phyloP scores from a whole-genome alignment of 768 basidiomycete species.

The Termitomyces sp. region DNA sequence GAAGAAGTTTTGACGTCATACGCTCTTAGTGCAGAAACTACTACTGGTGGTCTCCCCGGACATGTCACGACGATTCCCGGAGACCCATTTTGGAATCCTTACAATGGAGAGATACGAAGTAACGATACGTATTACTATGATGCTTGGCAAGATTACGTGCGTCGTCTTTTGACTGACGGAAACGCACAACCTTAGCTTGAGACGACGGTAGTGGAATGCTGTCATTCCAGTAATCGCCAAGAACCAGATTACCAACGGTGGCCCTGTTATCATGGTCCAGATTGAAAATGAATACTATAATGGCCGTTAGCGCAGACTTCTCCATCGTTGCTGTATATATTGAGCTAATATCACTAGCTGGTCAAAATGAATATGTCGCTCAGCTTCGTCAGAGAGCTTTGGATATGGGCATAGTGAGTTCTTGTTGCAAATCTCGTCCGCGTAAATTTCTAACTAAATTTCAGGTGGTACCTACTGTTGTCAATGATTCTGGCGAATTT shows the following conservation, averaged over 20 bases:
- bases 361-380: constrained; percentile 14
- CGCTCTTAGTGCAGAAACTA: constrained; percentile 8
- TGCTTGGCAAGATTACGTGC: constrained; percentile 15
- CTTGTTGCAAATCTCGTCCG: not conserved
- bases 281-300: constrained; percentile 15
- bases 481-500: constrained; percentile 13
- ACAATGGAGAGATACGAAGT: constrained; percentile 15
- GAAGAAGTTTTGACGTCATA: not conserved
- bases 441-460: not conserved
- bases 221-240: constrained; percentile 12
- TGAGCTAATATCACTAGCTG: constrained; percentile 1
- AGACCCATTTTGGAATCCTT: constrained; percentile 12
- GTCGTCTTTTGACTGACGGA: not conserved
- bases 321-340: not conserved
- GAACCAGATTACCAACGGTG: constrained; percentile 12
- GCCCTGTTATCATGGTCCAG: constrained; percentile 14
- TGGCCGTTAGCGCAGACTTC: constrained; percentile 1
- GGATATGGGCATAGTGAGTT: constrained; percentile 10
- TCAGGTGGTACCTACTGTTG: constrained; percentile 12
- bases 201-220: constrained; percentile 9
- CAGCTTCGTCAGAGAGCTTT: constrained; percentile 11
- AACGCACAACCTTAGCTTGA: not conserved
- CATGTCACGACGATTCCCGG: constrained; percentile 14
- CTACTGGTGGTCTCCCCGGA: constrained; percentile 11
- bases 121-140: constrained; percentile 13